Base-by-base conservation (phyloP, 2,329 filamentous ascomycete genomes). In the Ustilaginoidea virens region DNA sequence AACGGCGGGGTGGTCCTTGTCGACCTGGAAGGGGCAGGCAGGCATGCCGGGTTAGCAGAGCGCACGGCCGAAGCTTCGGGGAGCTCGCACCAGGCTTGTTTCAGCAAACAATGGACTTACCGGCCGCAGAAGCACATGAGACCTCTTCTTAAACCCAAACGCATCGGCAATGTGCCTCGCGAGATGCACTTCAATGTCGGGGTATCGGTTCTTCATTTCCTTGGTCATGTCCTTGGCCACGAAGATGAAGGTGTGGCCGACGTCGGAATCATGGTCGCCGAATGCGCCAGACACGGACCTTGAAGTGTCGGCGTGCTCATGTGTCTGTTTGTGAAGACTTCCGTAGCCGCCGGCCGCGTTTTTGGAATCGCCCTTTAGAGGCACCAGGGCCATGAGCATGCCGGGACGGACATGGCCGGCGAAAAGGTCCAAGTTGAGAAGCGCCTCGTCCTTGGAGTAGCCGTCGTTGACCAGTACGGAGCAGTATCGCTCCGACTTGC, bases 61-160 rank as follows among this genome's bases (percentile, higher is more conserved):
- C 24, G 4, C 5, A 5, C 5, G 13, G 6, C 7, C 31, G 17
- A 11, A 19, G 7, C 5, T n/a, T n/a, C n/a, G n/a, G n/a, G n/a
- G n/a, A n/a, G n/a, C n/a, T n/a, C n/a, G n/a, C n/a, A n/a, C n/a
- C n/a, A n/a, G n/a, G n/a, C n/a, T n/a, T n/a, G n/a, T n/a, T n/a
- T n/a, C n/a, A n/a, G n/a, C n/a, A n/a, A 11, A 13, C 23, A 2
- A n/a, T 25, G n/a, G 12, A 41, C 58, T 18, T 49, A 69, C 69
- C 11, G 63, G 63, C 12, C 61, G 61, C 17, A 92, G 54, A 16
- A 77, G 49, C 13, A 87, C 78, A 36, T 74, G 71, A 4, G 73
- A 73, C 7, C 80, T 70, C 47, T 80, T 80, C 41, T 76, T 81
- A 56, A 92, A 74, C 19, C 78, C 78, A 53, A 92, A 92, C 2